phyloP scores from a whole-genome alignment of 2,329 filamentous ascomycete genomes.

The Fusarium musae region DNA sequence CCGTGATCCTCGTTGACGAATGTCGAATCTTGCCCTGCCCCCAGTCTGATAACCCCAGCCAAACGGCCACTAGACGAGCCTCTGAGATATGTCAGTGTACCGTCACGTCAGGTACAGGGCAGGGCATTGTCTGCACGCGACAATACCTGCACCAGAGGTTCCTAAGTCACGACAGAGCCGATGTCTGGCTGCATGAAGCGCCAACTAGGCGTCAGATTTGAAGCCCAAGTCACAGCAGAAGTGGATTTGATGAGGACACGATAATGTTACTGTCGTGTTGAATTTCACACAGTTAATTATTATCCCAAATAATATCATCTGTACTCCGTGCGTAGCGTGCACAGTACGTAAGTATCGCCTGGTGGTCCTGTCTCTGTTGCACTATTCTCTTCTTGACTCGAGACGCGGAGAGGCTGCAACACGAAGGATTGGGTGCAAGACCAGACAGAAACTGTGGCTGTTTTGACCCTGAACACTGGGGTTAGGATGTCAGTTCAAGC shows the following conservation, averaged over 20 bases:
- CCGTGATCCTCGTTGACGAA: conserved; percentile 26
- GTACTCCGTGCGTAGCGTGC: not conserved
- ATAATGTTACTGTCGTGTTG: conserved; percentile 17
- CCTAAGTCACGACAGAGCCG: conserved; percentile 29
- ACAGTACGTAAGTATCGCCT: not conserved
- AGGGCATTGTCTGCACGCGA: conserved; percentile 27
- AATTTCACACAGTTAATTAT: conserved; percentile 1
- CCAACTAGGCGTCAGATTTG: conserved; percentile 22
- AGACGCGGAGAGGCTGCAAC: conserved; percentile 26
- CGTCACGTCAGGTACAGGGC: conserved; percentile 31
- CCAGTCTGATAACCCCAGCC: conserved; percentile 24
- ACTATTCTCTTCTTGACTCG: conserved; percentile 13
- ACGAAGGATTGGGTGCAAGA: conserved; percentile 5
- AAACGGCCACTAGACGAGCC: conserved; percentile 43
- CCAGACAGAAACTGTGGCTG: conserved; percentile 30
- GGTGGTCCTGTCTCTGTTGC: conserved; percentile 2
- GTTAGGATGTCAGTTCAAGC: conserved; percentile 22
- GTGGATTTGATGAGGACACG: conserved; percentile 17
- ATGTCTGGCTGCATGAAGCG: conserved; percentile 38
- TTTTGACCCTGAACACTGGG: conserved; percentile 12
- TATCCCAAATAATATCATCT: not conserved
- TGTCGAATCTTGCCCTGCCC: conserved; percentile 31
- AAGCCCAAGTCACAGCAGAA: conserved; percentile 23
- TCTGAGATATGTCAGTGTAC: conserved; percentile 33
- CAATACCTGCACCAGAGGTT: conserved; percentile 38